Evolutionary conservation across 139 green algal genomes (phyloP).

Genomic region (Closterium sp.): DNA sequence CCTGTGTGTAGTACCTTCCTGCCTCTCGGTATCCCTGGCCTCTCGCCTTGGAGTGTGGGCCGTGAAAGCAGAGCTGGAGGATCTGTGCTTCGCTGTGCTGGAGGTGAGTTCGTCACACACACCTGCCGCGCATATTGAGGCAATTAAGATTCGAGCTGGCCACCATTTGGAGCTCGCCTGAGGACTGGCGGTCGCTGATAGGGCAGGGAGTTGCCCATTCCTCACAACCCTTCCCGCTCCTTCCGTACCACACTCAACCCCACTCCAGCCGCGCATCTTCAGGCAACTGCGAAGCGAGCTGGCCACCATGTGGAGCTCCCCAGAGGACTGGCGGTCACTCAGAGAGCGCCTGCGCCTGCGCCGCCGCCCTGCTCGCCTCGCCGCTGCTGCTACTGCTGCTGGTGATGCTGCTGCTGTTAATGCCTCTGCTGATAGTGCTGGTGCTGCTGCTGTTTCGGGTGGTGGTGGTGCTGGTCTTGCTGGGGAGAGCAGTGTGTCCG

Average conservation of each 20-base stretch:
- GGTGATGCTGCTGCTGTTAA: not conserved
- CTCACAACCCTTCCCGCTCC: too few relatives aligned
- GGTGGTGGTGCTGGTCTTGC: too few relatives aligned
- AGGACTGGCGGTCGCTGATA: slow-evolving; percentile 10
- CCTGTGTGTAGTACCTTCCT: too few relatives aligned
- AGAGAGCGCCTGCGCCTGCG: not conserved
- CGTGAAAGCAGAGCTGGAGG: slow-evolving; percentile 92
- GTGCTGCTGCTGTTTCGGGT: not conserved
- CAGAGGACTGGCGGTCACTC: too few relatives aligned
- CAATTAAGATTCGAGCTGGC: slow-evolving; percentile 22
- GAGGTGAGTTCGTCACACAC: slow-evolving; percentile 25
- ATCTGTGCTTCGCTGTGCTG: slow-evolving; percentile 82
- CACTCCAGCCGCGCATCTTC: too few relatives aligned
- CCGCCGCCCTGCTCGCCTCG: not conserved
- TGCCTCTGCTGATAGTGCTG: not conserved
- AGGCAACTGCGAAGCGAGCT: too few relatives aligned
- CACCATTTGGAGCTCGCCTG: slow-evolving; percentile 11
- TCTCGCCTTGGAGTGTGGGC: slow-evolving; percentile 84
- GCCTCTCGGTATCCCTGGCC: too few relatives aligned
- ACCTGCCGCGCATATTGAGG: slow-evolving; percentile 19
- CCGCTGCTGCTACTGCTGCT: too few relatives aligned
- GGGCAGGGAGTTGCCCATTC: too few relatives aligned
- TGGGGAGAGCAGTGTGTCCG: not conserved
- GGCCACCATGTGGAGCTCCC: too few relatives aligned
- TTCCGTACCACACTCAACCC: too few relatives aligned